Base-by-base conservation (phyloP, 2,329 filamentous ascomycete species). In the Cryphonectria nitschkei region DNA sequence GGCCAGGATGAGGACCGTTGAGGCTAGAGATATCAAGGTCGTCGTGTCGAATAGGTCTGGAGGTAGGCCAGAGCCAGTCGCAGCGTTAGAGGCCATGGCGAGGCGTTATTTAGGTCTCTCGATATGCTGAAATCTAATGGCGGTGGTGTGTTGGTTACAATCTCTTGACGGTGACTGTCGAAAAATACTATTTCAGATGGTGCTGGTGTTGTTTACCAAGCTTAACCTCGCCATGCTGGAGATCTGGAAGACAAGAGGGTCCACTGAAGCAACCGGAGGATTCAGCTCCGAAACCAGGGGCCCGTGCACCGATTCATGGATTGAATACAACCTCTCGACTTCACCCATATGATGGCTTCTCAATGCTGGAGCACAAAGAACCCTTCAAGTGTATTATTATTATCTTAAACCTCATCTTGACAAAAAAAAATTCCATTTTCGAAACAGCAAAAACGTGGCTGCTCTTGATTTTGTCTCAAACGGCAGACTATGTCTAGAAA, bases 41-140 rank as follows among this genome's bases (percentile, higher is more conserved):
- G 86, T 89, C 68, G 80, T 79, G 78, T 91, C 89, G 77, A 90
- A 88, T 43, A 90, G 78, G 74, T 89, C 86, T 4, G 84, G 83
- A 1, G 87, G 86, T 8, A 87, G 82, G 41, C 78, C 70, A 22
- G 74, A 73, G 8, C 75, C 54, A 32, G 68, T 56, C 43, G 58
- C 16, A 68, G 54, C 41, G 62, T 56, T 60, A 63, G 60, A 62
- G 54, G 43, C 58, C 71, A 73, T 73, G 34, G 29, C 64, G 68
- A 46, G 6, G 34, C 11, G 60, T 14, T 14, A 6, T 19, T 2
- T 19, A 16, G 11, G 14, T 58, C 29, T 58, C 29, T 58, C 29
- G 29, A 58, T 16, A 34, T 58, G 14, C 6, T 58, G 54, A 58
- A 58, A 4, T 14, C 16, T 19, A 16, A 2, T n/a, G 50, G 14